These are phyloP conservation scores for Themeda triandra DNA, from an alignment of 176 grass and related monocot species.

Conservation along the genomic window DNA sequence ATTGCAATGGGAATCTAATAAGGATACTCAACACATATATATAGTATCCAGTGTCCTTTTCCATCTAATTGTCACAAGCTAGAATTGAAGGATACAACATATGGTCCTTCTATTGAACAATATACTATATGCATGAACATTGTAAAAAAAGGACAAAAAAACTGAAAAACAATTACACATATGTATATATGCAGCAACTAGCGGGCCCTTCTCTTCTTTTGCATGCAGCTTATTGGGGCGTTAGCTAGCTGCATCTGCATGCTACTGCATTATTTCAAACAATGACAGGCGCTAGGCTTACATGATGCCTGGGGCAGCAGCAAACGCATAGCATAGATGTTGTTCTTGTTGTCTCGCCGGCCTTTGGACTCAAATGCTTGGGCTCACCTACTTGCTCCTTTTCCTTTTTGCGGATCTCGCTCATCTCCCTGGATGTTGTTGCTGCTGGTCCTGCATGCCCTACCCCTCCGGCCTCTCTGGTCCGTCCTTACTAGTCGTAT, in stretches of 20 bases:
- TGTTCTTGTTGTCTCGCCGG: slow-evolving; percentile 31
- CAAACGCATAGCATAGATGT: neutral
- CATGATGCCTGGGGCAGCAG: neutral
- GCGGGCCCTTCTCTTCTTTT: neutral
- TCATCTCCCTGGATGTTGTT: neutral
- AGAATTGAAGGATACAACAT: too few relatives aligned
- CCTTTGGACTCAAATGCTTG: slow-evolving; percentile 29
- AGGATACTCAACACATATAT: too few relatives aligned
- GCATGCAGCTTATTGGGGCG: too few relatives aligned
- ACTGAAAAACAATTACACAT: neutral
- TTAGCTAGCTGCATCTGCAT: neutral
- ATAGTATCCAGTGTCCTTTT: too few relatives aligned
- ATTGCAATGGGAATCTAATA: too few relatives aligned
- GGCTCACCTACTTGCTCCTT: slow-evolving; percentile 18
- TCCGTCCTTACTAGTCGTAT: neutral
- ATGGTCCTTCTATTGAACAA: too few relatives aligned
- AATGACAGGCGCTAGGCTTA: neutral
- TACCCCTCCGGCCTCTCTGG: neutral
- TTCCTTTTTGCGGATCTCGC: neutral
- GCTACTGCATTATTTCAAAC: neutral
- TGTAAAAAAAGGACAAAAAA: too few relatives aligned
- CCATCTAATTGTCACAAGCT: too few relatives aligned
- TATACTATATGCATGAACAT: too few relatives aligned
- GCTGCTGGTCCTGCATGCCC: neutral
- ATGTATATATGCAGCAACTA: neutral